Evolutionary conservation across 371 early-diverging fungal species (phyloP).

Genomic region (Saksenaea vasiformis): DNA sequence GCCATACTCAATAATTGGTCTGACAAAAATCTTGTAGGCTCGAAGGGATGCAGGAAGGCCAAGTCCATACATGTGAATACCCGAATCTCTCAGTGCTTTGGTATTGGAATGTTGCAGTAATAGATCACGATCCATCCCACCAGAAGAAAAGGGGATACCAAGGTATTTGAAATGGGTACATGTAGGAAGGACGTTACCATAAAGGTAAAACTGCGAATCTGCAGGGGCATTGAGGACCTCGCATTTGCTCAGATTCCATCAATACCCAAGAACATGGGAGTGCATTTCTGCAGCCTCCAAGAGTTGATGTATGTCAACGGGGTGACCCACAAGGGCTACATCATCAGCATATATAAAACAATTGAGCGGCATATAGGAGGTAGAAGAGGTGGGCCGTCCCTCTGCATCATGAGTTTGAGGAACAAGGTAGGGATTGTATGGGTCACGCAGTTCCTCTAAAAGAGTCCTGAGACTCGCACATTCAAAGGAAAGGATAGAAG

Average conservation of each 20-base stretch:
- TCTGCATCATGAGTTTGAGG: too few relatives aligned
- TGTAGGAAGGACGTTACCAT: not conserved
- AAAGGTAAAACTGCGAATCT: not conserved
- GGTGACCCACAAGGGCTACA: slow-evolving; percentile 26
- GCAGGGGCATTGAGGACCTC: slow-evolving; percentile 15
- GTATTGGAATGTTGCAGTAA: too few relatives aligned
- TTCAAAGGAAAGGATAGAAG: too few relatives aligned
- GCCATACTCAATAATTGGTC: slow-evolving; percentile 21
- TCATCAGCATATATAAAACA: too few relatives aligned
- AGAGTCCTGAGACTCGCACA: too few relatives aligned
- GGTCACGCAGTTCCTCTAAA: too few relatives aligned
- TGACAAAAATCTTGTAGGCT: too few relatives aligned
- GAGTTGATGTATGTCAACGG: slow-evolving; percentile 13
- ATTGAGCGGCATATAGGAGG: too few relatives aligned
- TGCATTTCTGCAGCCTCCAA: slow-evolving; percentile 15
- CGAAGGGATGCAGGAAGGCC: too few relatives aligned
- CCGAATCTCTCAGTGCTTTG: slow-evolving; percentile 6
- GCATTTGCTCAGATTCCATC: slow-evolving; percentile 34
- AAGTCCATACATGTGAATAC: too few relatives aligned
- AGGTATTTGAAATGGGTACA: slow-evolving; percentile 2
- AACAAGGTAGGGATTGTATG: too few relatives aligned
- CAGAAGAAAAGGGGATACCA: slow-evolving; percentile 6
- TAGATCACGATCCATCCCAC: slow-evolving; percentile 6
- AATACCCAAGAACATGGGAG: slow-evolving; percentile 19
- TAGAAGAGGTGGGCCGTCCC: too few relatives aligned